A percentile compares a stretch with the other conserved stretches of the same genome.
Conservation (phyloP, 306 rosid species). For the Lupinus albus region DNA sequence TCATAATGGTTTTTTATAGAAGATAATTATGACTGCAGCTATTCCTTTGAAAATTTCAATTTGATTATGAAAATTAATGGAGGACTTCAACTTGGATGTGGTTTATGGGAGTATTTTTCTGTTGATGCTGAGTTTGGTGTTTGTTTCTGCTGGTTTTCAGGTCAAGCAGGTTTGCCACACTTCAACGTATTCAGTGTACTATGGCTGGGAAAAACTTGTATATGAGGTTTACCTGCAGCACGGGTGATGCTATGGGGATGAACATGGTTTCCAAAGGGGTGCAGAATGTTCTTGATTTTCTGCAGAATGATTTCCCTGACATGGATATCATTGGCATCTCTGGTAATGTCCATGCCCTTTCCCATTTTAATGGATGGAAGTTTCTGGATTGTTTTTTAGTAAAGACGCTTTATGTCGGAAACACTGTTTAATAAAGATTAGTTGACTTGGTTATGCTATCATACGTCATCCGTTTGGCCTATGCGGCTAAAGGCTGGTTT, state of each 20-base stretch:
- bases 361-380: constrained; percentile 11
- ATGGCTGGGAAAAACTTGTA: constrained; percentile 69
- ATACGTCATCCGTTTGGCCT: not conserved
- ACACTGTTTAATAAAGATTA: not conserved
- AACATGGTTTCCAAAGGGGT: constrained; percentile 89
- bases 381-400: constrained; percentile 7
- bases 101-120: not conserved
- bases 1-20: too few relatives aligned
- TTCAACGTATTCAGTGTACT: constrained; percentile 59
- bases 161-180: constrained; percentile 77
- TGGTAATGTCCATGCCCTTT: constrained; percentile 47
- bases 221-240: constrained; percentile 69
- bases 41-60: not conserved
- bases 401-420: constrained; percentile 27
- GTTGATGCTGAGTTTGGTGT: constrained; percentile 21
- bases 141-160: constrained; percentile 45
- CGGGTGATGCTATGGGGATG: constrained; percentile 94
- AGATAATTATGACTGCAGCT: not conserved
- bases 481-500: constrained; percentile 5
- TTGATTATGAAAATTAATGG: not conserved
- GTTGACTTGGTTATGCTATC: not conserved
- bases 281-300: constrained; percentile 51
- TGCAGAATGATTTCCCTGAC: constrained; percentile 60
- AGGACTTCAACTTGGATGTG: not conserved
- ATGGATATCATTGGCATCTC: constrained; percentile 84